Evolutionary conservation across 2,329 filamentous ascomycete genomes (phyloP), one percentile per base, ranked within the genome.

Genomic region (Diaporthe batatas): DNA sequence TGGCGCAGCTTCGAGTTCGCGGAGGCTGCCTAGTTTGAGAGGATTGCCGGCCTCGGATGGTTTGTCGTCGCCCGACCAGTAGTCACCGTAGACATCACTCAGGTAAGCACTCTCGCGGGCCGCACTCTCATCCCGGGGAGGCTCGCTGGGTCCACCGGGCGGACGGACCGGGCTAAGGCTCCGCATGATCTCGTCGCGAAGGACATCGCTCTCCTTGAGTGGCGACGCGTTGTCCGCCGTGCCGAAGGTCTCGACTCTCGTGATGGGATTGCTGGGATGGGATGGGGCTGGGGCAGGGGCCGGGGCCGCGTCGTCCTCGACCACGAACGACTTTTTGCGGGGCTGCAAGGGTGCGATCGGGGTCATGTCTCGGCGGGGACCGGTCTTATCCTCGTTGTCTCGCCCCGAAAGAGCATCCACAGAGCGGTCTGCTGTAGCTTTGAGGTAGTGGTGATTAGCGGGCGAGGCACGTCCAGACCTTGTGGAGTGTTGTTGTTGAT

Each of bases 111-210:
- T 93, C 68, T 91, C 90, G 53, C 89, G 77, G 2, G 75, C 68
- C 6, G 74, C 75, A n/a, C 72, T 73, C 34, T 75, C 75, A 18
- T 58, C 67, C 14, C 49, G 51, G 2, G 44, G 16, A 10, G 51
- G 25, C 11, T 74, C 29, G 34, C 39, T 47, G 6, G 49, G 64
- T 3, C 74, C 67, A 21, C 74, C 54, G 7, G 76, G 73, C 42
- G 82, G 77, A 39, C 82, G 82, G 16, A 84, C 79, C 0, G 91
- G 87, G 70, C 87, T 91, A 2, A 95, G 84, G 54, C 90, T 93
- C 72, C 89, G 90, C 69, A 94, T 90, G 70, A 95, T 95, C 77
- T 95, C 93, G 73, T 94, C 91, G 36, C 91, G 87, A 59, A 95
- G 80, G 71, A 89, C 86, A 76, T 95, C 93, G 77, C 89, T 94